A percentile compares a stretch with the other conserved stretches of the same genome.
Evolutionary conservation across 306 rosid species (phyloP).

Genomic region (Fragaria vesca): DNA sequence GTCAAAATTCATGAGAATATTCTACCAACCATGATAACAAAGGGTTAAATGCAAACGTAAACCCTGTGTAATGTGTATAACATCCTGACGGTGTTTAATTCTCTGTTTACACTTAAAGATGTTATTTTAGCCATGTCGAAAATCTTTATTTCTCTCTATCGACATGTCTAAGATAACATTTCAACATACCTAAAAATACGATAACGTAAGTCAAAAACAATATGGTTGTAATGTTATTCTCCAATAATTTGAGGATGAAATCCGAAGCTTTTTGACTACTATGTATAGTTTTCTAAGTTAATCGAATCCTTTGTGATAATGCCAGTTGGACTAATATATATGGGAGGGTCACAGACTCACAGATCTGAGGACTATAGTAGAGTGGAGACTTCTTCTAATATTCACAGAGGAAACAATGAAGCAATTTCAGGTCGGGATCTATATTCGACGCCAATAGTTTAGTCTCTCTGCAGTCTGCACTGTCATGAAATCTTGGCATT

Average conservation of each 20-base stretch:
- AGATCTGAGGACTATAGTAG: not conserved
- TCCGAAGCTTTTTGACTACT: too few species aligned
- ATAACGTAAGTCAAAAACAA: not conserved
- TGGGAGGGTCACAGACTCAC: not conserved
- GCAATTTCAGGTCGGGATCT: not conserved
- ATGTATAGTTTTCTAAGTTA: not conserved
- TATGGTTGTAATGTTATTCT: not conserved
- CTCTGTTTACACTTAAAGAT: too few species aligned
- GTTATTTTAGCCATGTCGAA: too few species aligned
- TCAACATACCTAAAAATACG: not conserved
- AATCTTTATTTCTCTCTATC: not conserved
- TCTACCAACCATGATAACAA: not conserved
- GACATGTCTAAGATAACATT: not conserved
- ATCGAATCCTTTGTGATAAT: not conserved
- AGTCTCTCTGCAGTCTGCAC: not conserved
- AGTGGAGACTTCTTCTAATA: not conserved
- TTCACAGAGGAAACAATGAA: not conserved
- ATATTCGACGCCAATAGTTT: not conserved
- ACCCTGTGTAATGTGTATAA: not conserved
- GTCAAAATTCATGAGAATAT: not conserved
- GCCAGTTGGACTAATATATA: not conserved
- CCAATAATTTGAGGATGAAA: not conserved
- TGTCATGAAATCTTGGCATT: constrained; percentile 3
- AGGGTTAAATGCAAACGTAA: not conserved
- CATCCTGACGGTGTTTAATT: not conserved